phyloP scores from a whole-genome alignment of 1,139 yeast genomes.

The Suhomyces chickasaworum region DNA sequence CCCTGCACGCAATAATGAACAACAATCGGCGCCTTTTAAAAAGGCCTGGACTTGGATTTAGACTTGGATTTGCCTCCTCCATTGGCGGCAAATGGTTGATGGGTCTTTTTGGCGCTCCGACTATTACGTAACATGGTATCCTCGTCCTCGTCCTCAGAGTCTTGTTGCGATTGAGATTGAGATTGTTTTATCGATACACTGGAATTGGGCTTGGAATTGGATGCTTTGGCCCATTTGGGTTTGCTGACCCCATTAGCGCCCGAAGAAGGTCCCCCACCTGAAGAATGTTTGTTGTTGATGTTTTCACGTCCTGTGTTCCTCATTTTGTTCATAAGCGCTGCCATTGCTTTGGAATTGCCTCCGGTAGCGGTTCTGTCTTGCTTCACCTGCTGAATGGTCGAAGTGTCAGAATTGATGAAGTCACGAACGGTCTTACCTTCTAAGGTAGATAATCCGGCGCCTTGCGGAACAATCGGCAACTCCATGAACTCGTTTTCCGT shows the following conservation, averaged over 20 bases:
- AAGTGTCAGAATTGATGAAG: constrained; percentile 25
- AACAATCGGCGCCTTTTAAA: not conserved
- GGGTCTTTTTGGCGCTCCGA: constrained; percentile 14
- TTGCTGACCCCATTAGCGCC: not conserved
- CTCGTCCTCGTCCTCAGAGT: constrained; percentile 7
- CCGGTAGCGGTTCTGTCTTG: constrained; percentile 7
- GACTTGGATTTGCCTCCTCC: constrained; percentile 11
- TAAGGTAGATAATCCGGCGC: constrained; percentile 37
- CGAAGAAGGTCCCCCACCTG: not conserved
- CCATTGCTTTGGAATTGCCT: constrained; percentile 36
- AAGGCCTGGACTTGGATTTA: constrained; percentile 22
- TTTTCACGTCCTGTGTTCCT: constrained; percentile 33
- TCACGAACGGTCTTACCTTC: constrained; percentile 30
- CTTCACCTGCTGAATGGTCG: constrained; percentile 18
- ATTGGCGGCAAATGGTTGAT: constrained; percentile 1
- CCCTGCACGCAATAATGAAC: not conserved
- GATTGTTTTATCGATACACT: too few species aligned
- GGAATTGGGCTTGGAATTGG: not conserved
- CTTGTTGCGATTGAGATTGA: too few species aligned
- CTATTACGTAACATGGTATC: constrained; percentile 8
- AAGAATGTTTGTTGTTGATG: constrained; percentile 3
- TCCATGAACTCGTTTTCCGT: constrained; percentile 30
- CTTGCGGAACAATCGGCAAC: constrained; percentile 50
- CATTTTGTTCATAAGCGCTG: constrained; percentile 49
- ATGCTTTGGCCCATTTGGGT: constrained; percentile 3